A percentile compares a stretch with the other conserved stretches of the same genome.
Evolutionary conservation across 2,329 filamentous ascomycete genomes (phyloP).

Genomic region (Epichloe coenophiala): DNA sequence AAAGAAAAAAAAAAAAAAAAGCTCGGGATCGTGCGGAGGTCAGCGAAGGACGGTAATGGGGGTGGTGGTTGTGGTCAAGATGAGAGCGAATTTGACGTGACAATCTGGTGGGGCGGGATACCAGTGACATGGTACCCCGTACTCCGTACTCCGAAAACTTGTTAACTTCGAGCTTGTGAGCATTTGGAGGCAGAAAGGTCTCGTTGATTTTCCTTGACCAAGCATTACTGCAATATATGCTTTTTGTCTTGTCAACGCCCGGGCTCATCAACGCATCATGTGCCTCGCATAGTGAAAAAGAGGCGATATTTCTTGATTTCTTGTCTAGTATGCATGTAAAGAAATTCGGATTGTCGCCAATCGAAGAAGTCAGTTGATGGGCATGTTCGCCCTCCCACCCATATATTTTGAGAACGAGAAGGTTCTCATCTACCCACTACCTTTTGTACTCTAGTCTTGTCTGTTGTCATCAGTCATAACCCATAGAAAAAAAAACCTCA

Average conservation of each 20-base stretch:
- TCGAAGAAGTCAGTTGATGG: not conserved
- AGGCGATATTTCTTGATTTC: not conserved
- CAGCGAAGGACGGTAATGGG: too few species aligned
- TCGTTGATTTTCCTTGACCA: too few species aligned
- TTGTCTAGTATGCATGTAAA: not conserved
- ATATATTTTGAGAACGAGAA: not conserved
- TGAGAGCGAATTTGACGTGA: too few species aligned
- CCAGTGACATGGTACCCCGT: too few species aligned
- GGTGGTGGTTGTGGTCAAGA: too few species aligned
- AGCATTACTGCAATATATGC: too few species aligned
- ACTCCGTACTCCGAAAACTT: too few species aligned
- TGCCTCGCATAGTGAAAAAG: not conserved
- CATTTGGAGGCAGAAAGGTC: too few species aligned
- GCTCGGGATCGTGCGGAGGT: too few species aligned
- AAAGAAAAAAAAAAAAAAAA: too few species aligned
- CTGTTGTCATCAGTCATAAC: conserved; percentile 6
- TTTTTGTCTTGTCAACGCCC: not conserved
- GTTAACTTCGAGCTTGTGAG: too few species aligned
- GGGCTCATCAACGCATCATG: not conserved
- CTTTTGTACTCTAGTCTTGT: conserved; percentile 1
- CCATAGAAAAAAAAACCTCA: not conserved
- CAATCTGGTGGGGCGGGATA: too few species aligned
- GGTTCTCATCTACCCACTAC: not conserved
- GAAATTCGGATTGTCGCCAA: not conserved
- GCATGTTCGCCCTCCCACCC: not conserved